Evolutionary conservation across 1,139 yeast species (phyloP).

Genomic region (Sugiyamaella castrensis): DNA sequence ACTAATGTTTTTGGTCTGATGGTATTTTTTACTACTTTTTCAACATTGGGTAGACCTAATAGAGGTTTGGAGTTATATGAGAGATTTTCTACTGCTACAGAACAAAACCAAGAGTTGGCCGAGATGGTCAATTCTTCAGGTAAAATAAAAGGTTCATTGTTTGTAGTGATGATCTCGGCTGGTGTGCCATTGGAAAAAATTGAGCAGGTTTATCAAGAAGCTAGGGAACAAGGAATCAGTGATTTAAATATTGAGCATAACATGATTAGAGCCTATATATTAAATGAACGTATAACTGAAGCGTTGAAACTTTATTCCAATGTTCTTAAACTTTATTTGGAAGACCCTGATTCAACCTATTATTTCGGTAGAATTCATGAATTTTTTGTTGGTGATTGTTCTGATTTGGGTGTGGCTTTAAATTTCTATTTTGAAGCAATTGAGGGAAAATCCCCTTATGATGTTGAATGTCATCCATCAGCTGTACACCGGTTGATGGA

Average conservation of each 20-base stretch:
- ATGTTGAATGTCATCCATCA: slow-evolving; percentile 70
- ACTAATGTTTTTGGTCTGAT: slow-evolving; percentile 54
- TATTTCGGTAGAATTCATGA: slow-evolving; percentile 66
- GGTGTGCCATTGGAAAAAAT: slow-evolving; percentile 59
- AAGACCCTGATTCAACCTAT: slow-evolving; percentile 35
- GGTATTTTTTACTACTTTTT: slow-evolving; percentile 56
- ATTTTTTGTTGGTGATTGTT: slow-evolving; percentile 77
- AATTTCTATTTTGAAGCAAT: slow-evolving; percentile 73
- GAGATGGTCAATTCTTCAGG: slow-evolving; percentile 24
- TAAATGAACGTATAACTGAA: slow-evolving; percentile 48
- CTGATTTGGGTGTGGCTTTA: slow-evolving; percentile 67
- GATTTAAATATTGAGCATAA: slow-evolving; percentile 51
- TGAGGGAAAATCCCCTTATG: slow-evolving; percentile 65
- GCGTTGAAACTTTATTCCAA: slow-evolving; percentile 51
- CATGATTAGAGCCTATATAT: slow-evolving; percentile 59
- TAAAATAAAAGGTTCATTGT: slow-evolving; percentile 63
- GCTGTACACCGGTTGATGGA: slow-evolving; percentile 64
- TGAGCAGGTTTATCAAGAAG: slow-evolving; percentile 44
- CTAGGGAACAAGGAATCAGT: slow-evolving; percentile 31
- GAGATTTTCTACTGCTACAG: slow-evolving; percentile 24
- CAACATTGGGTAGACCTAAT: slow-evolving; percentile 49
- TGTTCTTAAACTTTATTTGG: slow-evolving; percentile 37
- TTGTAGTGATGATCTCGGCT: slow-evolving; percentile 66
- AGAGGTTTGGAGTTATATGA: slow-evolving; percentile 55
- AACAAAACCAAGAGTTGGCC: slow-evolving; percentile 11